Percentiles rank a stretch among this genome's conserved stretches.
Conservation (phyloP, 1,139 yeast species). For the Sugiyamaella sp. region DNA sequence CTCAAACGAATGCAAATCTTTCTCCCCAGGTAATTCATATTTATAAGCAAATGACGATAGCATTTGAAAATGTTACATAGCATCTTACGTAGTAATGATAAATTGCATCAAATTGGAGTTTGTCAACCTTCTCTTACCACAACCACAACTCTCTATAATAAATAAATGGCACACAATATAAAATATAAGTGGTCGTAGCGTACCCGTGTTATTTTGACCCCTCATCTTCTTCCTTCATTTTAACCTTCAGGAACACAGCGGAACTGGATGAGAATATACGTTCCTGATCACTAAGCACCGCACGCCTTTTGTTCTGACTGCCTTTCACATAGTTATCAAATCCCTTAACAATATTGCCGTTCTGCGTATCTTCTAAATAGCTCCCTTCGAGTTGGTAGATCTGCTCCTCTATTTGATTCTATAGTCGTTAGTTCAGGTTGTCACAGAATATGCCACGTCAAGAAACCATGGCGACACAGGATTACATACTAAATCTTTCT, state of each 20-base stretch:
- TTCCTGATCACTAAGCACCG: conserved; percentile 73
- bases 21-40: too few relatives aligned
- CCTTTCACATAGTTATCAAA: conserved; percentile 78
- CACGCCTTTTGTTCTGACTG: conserved; percentile 55
- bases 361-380: conserved; percentile 68
- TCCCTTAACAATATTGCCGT: conserved; percentile 86
- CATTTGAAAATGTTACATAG: too few relatives aligned
- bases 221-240: conserved; percentile 37
- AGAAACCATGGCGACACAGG: not conserved
- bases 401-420: conserved; percentile 63
- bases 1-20: too few relatives aligned
- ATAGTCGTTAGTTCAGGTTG: not conserved
- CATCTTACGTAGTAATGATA: too few relatives aligned
- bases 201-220: not conserved
- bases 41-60: too few relatives aligned
- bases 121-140: too few relatives aligned
- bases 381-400: conserved; percentile 81
- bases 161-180: not conserved
- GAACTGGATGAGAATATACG: conserved; percentile 84
- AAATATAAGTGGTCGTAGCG: not conserved
- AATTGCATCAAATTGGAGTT: too few relatives aligned
- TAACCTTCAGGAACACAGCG: conserved; percentile 61
- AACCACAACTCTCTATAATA: not conserved
- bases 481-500: conserved; percentile 55
- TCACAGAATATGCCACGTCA: not conserved